Conservation (phyloP, 768 basidiomycete genomes). For the Lenzites betulinus region DNA sequence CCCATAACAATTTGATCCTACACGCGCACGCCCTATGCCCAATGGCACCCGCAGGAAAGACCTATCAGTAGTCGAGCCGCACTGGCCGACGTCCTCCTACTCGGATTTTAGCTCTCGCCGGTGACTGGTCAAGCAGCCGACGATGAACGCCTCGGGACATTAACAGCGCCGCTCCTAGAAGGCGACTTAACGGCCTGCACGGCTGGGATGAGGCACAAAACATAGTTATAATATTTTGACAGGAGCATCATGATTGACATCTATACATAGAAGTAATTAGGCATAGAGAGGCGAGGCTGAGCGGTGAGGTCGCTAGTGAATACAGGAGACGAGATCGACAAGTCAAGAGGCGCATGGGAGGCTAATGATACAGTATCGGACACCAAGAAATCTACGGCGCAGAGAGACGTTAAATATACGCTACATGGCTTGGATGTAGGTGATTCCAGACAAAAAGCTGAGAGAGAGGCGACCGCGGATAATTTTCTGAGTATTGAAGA, state of each 20-base stretch:
- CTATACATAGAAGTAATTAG: not conserved
- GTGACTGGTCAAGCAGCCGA: not conserved
- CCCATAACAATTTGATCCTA: not conserved
- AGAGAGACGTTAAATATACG: constrained; percentile 15
- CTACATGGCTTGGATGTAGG: constrained; percentile 5
- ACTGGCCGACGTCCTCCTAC: not conserved
- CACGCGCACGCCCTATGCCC: no score
- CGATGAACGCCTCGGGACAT: not conserved
- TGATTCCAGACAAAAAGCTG: not conserved
- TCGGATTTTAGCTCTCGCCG: not conserved
- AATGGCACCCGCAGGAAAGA: not conserved
- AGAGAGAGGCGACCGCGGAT: not conserved
- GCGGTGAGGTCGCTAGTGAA: not conserved
- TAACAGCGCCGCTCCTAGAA: not conserved
- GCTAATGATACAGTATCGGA: not conserved
- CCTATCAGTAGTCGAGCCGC: not conserved
- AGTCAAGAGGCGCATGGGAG: not conserved
- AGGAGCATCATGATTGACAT: not conserved
- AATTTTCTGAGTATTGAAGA: not conserved
- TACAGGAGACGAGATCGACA: not conserved
- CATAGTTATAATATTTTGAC: not conserved
- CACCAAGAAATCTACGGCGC: not conserved
- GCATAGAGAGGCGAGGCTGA: not conserved
- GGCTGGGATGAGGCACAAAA: not conserved
- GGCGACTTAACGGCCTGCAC: not conserved